These are phyloP conservation scores for Panicum miliaceum DNA, from an alignment of 176 grass and related monocot genomes.

Conservation along the genomic window DNA sequence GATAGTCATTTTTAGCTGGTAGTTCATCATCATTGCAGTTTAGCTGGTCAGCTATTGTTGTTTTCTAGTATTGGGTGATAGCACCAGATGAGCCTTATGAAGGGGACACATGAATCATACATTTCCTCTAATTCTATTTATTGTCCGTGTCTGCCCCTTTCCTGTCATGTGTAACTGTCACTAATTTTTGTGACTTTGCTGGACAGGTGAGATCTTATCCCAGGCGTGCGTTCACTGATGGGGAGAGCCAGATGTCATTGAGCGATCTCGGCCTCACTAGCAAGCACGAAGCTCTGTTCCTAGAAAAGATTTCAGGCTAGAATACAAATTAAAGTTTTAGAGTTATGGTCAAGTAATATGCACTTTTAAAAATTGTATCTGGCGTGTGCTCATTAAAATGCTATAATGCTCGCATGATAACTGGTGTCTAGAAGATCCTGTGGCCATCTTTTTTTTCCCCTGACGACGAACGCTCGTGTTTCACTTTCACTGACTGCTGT, in stretches of 20 bases:
- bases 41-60: background rate
- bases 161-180: background rate
- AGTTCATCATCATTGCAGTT: background rate
- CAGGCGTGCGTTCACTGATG: slow-evolving; percentile 68
- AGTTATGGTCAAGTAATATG: background rate
- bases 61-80: background rate
- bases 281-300: slow-evolving; percentile 95
- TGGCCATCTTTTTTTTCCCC: background rate
- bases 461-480: background rate
- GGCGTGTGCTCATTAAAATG: slow-evolving; percentile 8
- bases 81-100: background rate
- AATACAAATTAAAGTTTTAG: background rate
- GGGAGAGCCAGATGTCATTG: slow-evolving; percentile 65
- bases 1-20: background rate
- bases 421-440: background rate
- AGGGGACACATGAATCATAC: background rate
- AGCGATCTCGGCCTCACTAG: slow-evolving; percentile 77
- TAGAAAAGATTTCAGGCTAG: slow-evolving; percentile 74
- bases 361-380: background rate
- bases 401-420: background rate
- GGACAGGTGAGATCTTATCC: slow-evolving; percentile 87
- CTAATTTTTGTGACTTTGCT: background rate
- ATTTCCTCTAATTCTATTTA: background rate
- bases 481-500: background rate
- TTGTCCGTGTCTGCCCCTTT: background rate